phyloP scores from a whole-genome alignment of 345 rosid species.

The Gossypium bickii region DNA sequence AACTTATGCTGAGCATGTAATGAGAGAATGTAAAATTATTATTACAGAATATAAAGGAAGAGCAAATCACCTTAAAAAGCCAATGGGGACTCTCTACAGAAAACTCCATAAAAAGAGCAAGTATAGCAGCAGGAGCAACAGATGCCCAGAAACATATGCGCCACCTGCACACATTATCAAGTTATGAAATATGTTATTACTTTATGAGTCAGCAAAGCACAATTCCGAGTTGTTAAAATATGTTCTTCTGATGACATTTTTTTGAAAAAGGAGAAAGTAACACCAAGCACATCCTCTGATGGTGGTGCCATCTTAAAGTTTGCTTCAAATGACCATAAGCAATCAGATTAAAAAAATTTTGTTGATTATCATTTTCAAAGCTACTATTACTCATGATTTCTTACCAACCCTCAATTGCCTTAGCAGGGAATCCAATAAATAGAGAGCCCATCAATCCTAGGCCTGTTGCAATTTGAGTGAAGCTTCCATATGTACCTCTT shows the following conservation, averaged over 20 bases:
- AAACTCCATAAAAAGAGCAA: conserved; percentile 65
- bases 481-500: conserved; percentile 89
- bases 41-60: conserved; percentile 9
- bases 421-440: conserved; percentile 73
- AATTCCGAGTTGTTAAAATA: conserved; percentile 6
- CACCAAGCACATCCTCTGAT: not conserved
- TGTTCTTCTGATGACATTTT: not conserved
- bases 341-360: conserved; percentile 1
- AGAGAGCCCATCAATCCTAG: conserved; percentile 74
- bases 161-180: conserved; percentile 60
- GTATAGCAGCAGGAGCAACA: conserved; percentile 64
- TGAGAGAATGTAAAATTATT: not conserved
- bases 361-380: not conserved
- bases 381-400: conserved; percentile 12
- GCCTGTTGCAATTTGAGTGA: conserved; percentile 76
- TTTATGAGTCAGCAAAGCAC: conserved; percentile 48
- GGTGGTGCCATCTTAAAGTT: not conserved
- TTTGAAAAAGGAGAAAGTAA: not conserved
- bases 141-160: conserved; percentile 82
- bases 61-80: conserved; percentile 75
- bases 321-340: conserved; percentile 5
- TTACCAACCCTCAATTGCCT: conserved; percentile 71
- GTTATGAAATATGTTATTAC: conserved; percentile 15
- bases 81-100: conserved; percentile 95
- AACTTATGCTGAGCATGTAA: not conserved